Evolutionary conservation across 495 filamentous ascomycete genomes (phyloP).

Genomic region (Xylaria cubensis): DNA sequence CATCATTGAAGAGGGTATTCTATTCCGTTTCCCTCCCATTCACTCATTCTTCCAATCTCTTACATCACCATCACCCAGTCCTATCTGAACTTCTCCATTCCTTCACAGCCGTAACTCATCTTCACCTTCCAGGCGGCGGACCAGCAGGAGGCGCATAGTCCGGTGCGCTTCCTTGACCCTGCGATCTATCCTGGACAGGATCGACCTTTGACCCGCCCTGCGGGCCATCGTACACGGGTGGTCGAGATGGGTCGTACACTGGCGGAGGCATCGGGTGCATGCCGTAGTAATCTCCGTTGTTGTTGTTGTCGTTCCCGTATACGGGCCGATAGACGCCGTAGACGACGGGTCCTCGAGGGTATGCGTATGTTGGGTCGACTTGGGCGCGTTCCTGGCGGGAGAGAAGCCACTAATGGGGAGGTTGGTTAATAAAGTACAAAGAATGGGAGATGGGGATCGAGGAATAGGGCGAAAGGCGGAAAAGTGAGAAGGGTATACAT

Average conservation of each 20-base stretch:
- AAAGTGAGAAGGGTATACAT: too few relatives aligned
- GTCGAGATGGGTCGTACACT: slow-evolving; percentile 54
- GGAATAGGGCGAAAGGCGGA: too few relatives aligned
- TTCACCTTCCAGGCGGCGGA: slow-evolving; percentile 44
- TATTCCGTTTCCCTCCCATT: not conserved
- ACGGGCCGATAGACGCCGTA: slow-evolving; percentile 43
- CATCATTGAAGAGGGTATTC: not conserved
- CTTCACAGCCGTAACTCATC: not conserved
- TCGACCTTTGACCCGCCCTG: slow-evolving; percentile 65
- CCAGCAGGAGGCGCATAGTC: slow-evolving; percentile 55
- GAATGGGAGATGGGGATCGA: not conserved
- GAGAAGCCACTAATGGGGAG: slow-evolving; percentile 61
- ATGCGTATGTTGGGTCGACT: slow-evolving; percentile 59
- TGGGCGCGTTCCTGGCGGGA: slow-evolving; percentile 59
- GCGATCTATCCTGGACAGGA: slow-evolving; percentile 54
- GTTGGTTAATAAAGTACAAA: not conserved
- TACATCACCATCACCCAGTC: not conserved
- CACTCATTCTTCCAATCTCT: not conserved
- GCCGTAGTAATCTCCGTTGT: slow-evolving; percentile 48
- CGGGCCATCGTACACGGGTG: slow-evolving; percentile 62
- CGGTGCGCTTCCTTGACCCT: slow-evolving; percentile 32
- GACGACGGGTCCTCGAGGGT: slow-evolving; percentile 41
- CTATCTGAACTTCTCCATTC: not conserved
- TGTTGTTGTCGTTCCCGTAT: not conserved
- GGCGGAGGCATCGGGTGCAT: slow-evolving; percentile 68